A percentile compares a stretch with the other conserved stretches of the same genome.
Conservation (phyloP, 257 asterid genomes). For the Penstemon eatonii region DNA sequence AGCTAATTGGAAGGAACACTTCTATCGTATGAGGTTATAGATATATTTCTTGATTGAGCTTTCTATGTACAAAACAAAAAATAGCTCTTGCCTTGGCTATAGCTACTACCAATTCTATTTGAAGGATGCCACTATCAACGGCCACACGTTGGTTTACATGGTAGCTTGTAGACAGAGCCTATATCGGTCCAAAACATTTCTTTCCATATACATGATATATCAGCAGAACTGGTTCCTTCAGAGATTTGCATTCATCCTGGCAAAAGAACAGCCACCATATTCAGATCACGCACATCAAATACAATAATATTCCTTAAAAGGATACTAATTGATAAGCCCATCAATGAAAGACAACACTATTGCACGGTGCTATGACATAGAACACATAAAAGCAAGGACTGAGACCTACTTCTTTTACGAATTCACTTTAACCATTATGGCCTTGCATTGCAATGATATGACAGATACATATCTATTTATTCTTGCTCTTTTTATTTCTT, state of each 20-base stretch:
- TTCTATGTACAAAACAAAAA: conserved; percentile 7
- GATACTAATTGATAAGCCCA: too few species aligned
- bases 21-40: neutral
- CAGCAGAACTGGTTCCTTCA: neutral
- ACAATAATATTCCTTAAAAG: too few species aligned
- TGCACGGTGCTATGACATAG: too few species aligned
- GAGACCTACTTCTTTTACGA: neutral
- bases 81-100: neutral
- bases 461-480: neutral
- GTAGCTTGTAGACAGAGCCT: neutral
- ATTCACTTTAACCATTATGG: conserved; percentile 3
- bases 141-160: neutral
- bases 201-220: neutral
- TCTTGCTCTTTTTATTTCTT: too few species aligned
- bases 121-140: neutral
- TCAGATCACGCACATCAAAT: too few species aligned
- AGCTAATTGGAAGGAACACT: neutral
- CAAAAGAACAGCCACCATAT: neutral
- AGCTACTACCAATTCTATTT: neutral
- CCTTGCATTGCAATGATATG: neutral
- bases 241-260: conserved; percentile 1
- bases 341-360: too few species aligned
- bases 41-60: neutral
- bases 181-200: neutral
- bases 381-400: too few species aligned